Conservation (phyloP, 352 stramenopile species). For the Globisporangium paddicum region DNA sequence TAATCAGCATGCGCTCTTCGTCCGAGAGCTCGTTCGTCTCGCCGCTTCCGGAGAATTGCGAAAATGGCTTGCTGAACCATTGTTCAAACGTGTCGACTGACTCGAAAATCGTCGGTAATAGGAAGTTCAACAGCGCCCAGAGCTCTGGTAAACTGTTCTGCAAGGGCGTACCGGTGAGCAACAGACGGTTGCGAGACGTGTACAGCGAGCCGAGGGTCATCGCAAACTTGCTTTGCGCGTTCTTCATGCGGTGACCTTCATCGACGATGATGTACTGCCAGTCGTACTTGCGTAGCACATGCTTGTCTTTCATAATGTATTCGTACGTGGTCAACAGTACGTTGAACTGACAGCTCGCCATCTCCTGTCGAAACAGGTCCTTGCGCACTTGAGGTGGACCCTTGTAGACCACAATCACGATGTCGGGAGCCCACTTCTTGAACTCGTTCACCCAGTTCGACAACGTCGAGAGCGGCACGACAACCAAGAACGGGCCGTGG, state of each 20-base stretch:
- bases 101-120: conserved; percentile 90
- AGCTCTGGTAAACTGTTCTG: conserved; percentile 96
- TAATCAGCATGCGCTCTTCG: conserved; percentile 88
- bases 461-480: conserved; percentile 95
- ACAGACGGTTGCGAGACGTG: conserved; percentile 84
- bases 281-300: conserved; percentile 83
- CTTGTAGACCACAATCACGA: conserved; percentile 98
- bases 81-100: conserved; percentile 88
- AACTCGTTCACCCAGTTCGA: conserved; percentile 95
- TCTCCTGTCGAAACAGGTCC: conserved; percentile 74
- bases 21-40: conserved; percentile 82
- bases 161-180: conserved; percentile 98
- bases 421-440: conserved; percentile 91
- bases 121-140: conserved; percentile 91
- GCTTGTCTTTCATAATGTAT: conserved; percentile 91
- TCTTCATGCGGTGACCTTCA: conserved; percentile 93
- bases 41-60: conserved; percentile 69
- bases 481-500: conserved; percentile 95
- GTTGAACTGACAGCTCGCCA: conserved; percentile 88
- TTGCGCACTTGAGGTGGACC: conserved; percentile 75
- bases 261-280: conserved; percentile 95
- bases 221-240: conserved; percentile 87
- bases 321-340: conserved; percentile 95
- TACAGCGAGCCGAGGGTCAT: conserved; percentile 84
- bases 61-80: conserved; percentile 88